Evolutionary conservation across 176 grass and related monocot genomes (phyloP).

Genomic region (Avena eriantha): DNA sequence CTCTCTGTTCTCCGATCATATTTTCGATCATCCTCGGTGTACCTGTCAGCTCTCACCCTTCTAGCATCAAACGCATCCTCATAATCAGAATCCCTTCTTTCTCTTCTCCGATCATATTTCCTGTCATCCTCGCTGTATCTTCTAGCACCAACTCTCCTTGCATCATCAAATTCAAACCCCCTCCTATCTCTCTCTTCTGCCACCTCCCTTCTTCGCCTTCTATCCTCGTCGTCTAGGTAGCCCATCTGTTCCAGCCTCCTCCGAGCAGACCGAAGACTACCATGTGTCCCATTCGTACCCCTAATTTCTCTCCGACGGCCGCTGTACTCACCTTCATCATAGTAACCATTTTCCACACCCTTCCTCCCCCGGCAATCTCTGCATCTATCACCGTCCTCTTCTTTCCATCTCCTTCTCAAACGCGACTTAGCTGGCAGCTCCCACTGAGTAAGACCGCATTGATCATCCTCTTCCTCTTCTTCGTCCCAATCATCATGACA

Average conservation of each 20-base stretch:
- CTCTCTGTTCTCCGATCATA: conserved; percentile 39
- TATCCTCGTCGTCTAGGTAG: conserved; percentile 52
- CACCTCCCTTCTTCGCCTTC: conserved; percentile 34
- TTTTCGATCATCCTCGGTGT: conserved; percentile 36
- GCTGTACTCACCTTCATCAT: conserved; percentile 40
- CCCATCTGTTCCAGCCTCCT: conserved; percentile 42
- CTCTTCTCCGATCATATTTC: conserved; percentile 40
- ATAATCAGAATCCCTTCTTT: conserved; percentile 42
- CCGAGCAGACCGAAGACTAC: conserved; percentile 40
- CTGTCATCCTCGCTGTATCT: conserved; percentile 41
- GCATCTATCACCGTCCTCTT: conserved; percentile 38
- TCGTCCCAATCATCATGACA: conserved; percentile 32
- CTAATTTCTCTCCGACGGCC: conserved; percentile 32
- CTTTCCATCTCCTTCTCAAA: conserved; percentile 45
- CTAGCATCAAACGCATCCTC: conserved; percentile 39
- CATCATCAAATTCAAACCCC: conserved; percentile 26
- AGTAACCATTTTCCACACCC: conserved; percentile 26
- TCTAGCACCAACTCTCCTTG: conserved; percentile 27
- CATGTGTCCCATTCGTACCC: conserved; percentile 34
- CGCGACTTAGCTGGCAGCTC: not conserved
- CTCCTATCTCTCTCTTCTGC: conserved; percentile 34
- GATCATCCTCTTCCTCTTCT: conserved; percentile 31
- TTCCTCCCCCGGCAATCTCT: conserved; percentile 46
- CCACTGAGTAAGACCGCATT: conserved; percentile 14
- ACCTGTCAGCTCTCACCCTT: conserved; percentile 14